These are phyloP conservation scores for Fonsecaea pugnacius DNA, from an alignment of 2,329 filamentous ascomycete genomes.

Conservation along the genomic window DNA sequence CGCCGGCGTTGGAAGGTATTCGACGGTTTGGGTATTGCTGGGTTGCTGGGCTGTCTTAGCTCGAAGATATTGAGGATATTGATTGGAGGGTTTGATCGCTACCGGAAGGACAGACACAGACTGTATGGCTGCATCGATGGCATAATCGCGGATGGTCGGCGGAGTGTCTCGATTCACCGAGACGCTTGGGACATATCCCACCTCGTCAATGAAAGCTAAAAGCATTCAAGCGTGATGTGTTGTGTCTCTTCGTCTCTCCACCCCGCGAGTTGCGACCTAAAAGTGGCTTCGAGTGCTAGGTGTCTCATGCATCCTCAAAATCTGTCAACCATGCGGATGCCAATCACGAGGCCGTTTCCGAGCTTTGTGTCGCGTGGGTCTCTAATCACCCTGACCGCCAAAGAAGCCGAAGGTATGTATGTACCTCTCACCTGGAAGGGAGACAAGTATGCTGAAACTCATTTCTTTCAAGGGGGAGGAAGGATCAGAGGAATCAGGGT, in stretches of 20 bases:
- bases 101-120: slow-evolving; percentile 6
- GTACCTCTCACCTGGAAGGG: not conserved
- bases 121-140: slow-evolving; percentile 15
- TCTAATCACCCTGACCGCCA: not conserved
- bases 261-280: not conserved
- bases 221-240: not conserved
- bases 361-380: slow-evolving; percentile 19
- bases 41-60: not conserved
- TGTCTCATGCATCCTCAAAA: slow-evolving; percentile 23
- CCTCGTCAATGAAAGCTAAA: not conserved
- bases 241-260: not conserved
- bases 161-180: not conserved
- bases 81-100: slow-evolving; percentile 5
- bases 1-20: slow-evolving; percentile 27
- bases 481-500: not conserved
- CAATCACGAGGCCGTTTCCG: slow-evolving; percentile 32
- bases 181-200: slow-evolving; percentile 1
- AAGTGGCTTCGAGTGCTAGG: slow-evolving; percentile 11
- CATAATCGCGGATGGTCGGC: not conserved
- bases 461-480: not conserved
- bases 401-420: not conserved
- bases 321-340: slow-evolving; percentile 36
- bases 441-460: not conserved
- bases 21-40: slow-evolving; percentile 4
- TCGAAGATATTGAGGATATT: not conserved